Base-by-base conservation (phyloP, 2,329 filamentous ascomycete genomes). In the Paraconiothyrium sp. region DNA sequence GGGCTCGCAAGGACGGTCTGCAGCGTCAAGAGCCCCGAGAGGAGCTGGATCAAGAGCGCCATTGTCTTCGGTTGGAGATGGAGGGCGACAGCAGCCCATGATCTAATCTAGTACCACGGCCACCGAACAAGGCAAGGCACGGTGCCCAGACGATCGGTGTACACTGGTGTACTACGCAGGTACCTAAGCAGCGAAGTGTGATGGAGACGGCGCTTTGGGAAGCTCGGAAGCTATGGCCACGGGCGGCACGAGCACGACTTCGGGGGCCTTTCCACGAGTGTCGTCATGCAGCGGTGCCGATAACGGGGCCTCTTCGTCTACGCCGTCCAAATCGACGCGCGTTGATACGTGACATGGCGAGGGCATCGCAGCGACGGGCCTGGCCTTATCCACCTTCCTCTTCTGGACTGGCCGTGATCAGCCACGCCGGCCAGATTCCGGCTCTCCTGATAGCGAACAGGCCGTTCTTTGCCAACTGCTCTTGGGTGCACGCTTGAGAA, bases 1-100 rank as follows among this genome's bases (percentile, higher is more conserved):
- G 58, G 55, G 11, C 48, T 67, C 47, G 61, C 59, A 41, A 75
- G 61, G 7, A 67, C 71, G 34, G 66, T 63, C 50, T 74, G 73
- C 61, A 77, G 55, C 24, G 68, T 70, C 60, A 76, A 66, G 13
- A 75, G 60, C 34, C 72, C 69, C 9, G 69, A 64, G 24, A 76
- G 52, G 57, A 62, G 70, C 46, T 67, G 67, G 44, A 57, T 63
- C 35, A 71, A 48, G 44, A 61, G 69, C 46, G 67, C 61, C 74
- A 76, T 76, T 41, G 27, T 60, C n/a, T 37, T 59, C 52, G 50
- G 50, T 58, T 61, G 68, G 52, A 43, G 58, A 60, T 8, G 48
- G 32, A 62, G 35, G 57, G 35, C 43, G 59, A 37, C 43, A 48
- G 56, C 54, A 59, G 63, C 30, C 47, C 35, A 58, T 46, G 20